A percentile compares a stretch with the other conserved stretches of the same genome.
Evolutionary conservation across 805 yeast species (phyloP).

Genomic region (Metschnikowia bowlesiae): DNA sequence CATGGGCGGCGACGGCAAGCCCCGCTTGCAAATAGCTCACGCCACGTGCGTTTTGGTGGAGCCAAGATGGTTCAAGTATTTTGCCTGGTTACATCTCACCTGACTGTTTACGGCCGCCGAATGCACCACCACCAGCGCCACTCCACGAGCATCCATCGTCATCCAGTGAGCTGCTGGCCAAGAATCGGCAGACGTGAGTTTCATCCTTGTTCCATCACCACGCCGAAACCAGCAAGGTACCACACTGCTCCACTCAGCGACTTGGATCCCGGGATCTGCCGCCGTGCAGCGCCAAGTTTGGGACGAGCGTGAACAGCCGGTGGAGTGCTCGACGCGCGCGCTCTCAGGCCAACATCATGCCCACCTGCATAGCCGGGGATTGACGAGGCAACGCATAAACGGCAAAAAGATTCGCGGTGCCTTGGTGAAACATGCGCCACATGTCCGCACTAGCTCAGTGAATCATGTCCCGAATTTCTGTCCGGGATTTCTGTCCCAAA

Average conservation of each 20-base stretch:
- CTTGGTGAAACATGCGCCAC: no score
- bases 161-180: not conserved
- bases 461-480: no score
- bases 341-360: not conserved
- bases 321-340: not conserved
- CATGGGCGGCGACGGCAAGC: slow-evolving; percentile 32
- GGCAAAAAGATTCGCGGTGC: no score
- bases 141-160: not conserved
- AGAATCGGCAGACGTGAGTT: no score
- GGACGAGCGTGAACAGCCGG: not conserved
- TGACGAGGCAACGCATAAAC: no score
- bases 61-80: slow-evolving; percentile 81
- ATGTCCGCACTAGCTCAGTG: no score
- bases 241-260: not conserved
- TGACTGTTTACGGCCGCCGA: not conserved
- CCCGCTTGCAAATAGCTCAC: slow-evolving; percentile 45
- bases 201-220: no score
- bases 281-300: not conserved
- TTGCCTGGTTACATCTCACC: slow-evolving; percentile 34
- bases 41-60: slow-evolving; percentile 75
- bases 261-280: not conserved
- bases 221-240: not conserved
- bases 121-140: not conserved
- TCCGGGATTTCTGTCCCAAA: no score
- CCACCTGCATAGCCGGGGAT: not conserved